phyloP scores from a whole-genome alignment of 2,329 filamentous ascomycete species.

The Xylariaceae sp. region DNA sequence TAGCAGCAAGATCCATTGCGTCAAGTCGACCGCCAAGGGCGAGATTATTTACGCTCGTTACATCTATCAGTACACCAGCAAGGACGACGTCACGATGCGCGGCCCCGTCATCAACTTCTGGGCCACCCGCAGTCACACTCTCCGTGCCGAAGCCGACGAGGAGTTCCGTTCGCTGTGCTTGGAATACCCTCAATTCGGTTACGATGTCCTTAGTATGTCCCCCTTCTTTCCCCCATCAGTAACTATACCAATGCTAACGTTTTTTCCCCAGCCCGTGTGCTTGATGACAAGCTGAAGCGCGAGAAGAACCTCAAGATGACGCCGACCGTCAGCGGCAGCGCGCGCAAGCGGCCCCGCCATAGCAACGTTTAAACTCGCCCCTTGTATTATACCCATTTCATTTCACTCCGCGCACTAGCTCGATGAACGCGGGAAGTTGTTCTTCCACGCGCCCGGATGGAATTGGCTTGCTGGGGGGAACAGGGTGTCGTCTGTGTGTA shows the following conservation, averaged over 20 bases:
- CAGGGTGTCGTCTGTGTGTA: neutral
- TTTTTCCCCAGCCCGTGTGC: conserved; percentile 47
- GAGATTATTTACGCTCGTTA: conserved; percentile 91
- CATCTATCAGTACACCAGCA: conserved; percentile 71
- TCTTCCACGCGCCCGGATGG: neutral
- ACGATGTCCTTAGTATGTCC: conserved; percentile 75
- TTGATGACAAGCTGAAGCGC: conserved; percentile 62
- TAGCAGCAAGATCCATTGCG: conserved; percentile 85
- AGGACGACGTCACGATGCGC: conserved; percentile 67
- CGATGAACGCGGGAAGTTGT: neutral
- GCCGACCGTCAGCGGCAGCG: conserved; percentile 46
- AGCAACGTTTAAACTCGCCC: conserved; percentile 36
- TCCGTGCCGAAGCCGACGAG: conserved; percentile 78
- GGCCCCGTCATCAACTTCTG: conserved; percentile 86
- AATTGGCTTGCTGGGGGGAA: conserved; percentile 5
- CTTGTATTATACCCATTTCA: neutral
- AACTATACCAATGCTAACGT: conserved; percentile 2
- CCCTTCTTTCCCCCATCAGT: conserved; percentile 2
- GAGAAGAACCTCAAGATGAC: conserved; percentile 58
- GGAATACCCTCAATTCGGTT: conserved; percentile 86
- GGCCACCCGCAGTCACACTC: conserved; percentile 72
- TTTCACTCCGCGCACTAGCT: neutral
- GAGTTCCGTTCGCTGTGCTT: conserved; percentile 83
- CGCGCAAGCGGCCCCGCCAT: conserved; percentile 53
- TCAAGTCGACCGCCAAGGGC: conserved; percentile 79